Evolutionary conservation across 2,329 filamentous ascomycete species (phyloP).

Genomic region (Calonectria fujianensis): DNA sequence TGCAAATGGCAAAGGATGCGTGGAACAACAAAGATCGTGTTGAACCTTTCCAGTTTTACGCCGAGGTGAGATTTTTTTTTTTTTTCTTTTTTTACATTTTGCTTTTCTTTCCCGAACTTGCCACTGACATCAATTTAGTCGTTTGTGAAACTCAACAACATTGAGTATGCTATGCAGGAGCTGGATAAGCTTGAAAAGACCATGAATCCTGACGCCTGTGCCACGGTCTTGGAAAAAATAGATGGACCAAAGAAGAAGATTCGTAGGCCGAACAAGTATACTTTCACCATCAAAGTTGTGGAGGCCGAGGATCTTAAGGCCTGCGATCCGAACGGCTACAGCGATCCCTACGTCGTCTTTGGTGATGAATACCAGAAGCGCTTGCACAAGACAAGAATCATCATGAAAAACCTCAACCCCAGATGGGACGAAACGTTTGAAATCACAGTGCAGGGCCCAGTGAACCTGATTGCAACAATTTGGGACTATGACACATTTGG

Average conservation of each 20-base stretch:
- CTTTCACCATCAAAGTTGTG: conserved; percentile 99
- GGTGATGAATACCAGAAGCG: conserved; percentile 99
- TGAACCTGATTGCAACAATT: conserved; percentile 96
- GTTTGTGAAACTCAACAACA: conserved; percentile 97
- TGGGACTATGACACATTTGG: conserved; percentile 99
- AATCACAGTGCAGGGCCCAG: conserved; percentile 91
- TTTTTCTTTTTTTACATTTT: too few species aligned
- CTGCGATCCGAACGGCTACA: conserved; percentile 95
- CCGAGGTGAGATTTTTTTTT: conserved; percentile 78
- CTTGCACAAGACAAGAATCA: conserved; percentile 93
- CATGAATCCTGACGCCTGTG: conserved; percentile 94
- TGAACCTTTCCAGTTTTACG: conserved; percentile 97
- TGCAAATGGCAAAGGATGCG: conserved; percentile 94
- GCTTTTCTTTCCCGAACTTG: background rate
- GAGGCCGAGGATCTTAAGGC: conserved; percentile 98
- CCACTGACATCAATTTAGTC: conserved; percentile 75
- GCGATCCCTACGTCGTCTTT: conserved; percentile 97
- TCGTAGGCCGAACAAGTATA: conserved; percentile 88
- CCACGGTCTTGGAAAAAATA: conserved; percentile 84
- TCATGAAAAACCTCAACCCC: conserved; percentile 92
- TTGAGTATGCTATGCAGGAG: conserved; percentile 94
- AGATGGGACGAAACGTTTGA: conserved; percentile 98
- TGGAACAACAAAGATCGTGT: conserved; percentile 94
- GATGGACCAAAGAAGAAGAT: conserved; percentile 80
- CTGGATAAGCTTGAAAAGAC: conserved; percentile 92